phyloP scores from a whole-genome alignment of 495 filamentous ascomycete genomes.

The Podospora fimiseda region DNA sequence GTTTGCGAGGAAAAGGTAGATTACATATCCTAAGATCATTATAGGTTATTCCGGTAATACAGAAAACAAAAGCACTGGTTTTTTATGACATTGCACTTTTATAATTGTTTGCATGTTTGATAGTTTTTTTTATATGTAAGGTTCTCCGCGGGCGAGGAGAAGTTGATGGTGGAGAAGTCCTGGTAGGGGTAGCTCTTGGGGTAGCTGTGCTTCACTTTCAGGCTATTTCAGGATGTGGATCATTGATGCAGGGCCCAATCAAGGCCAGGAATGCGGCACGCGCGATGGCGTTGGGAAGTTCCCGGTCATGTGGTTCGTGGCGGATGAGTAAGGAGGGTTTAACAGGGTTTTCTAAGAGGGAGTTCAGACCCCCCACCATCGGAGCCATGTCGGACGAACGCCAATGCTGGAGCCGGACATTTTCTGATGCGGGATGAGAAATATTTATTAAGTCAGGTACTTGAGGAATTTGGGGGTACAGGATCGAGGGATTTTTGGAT shows the following conservation, averaged over 20 bases:
- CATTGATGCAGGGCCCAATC: conserved; percentile 7
- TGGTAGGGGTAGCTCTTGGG: no score
- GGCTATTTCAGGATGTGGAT: conserved; percentile 11
- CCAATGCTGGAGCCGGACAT: background rate
- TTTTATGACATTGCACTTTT: background rate
- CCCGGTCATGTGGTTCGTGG: background rate
- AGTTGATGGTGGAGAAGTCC: background rate
- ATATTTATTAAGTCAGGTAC: background rate
- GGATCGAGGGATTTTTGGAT: background rate
- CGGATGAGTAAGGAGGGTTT: conserved; percentile 14
- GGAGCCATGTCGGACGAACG: conserved; percentile 2
- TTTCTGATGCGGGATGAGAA: background rate
- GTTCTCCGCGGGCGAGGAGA: conserved; percentile 13
- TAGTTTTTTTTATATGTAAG: background rate
- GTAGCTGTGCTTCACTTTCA: background rate
- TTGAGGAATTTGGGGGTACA: background rate
- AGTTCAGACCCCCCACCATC: background rate
- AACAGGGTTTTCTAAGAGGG: background rate
- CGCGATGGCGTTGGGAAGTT: background rate
- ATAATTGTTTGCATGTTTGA: background rate
- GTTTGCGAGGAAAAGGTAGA: background rate
- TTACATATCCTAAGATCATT: background rate
- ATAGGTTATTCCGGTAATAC: background rate
- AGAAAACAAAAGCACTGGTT: background rate
- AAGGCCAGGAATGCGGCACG: conserved; percentile 7